Evolutionary conservation across 257 asterid genomes (phyloP), one percentile per base, ranked within the genome.

Genomic region (Penstemon davidsonii): DNA sequence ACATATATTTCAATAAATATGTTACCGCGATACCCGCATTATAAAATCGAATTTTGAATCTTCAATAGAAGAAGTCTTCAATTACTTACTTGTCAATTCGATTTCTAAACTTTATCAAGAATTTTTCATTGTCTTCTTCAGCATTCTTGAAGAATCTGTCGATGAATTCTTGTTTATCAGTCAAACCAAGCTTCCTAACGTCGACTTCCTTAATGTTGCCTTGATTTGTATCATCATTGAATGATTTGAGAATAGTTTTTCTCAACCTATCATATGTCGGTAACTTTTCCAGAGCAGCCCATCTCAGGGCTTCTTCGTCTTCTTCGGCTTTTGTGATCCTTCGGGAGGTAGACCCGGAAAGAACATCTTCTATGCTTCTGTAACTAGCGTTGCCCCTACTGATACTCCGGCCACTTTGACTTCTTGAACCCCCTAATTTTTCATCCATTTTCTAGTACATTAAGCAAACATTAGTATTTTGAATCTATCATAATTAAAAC

Each of bases 231-330:
- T 64, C 47, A 25, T 82, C 81, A 59, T 60, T 42, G 53, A 53
- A 75, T 3, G 84, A 76, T 67, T 78, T 86, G 5, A 92, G 66
- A 0, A 92, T 85, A 0, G 95, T 87, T 53, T 79, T 88, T 51
- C 96, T 70, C 71, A 92, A 64, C 41, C 98, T 66, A 18, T 92
- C 93, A 43, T 87, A 89, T 0, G 98, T 92, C 0, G 98, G 97
- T 3, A 92, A 71, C 78, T 85, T 92, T 62, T 92, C 98, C 8
- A 92, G 47, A 15, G 97, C 97, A 2, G 97, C 97, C 98, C 97
- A 92, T 55, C 82, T 59, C 13, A 92, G 77, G 6, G 96, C 93
- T 49, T 88, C 98, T 45, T 92, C 98, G 13, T 92, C 98, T 8
- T 86, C 97, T 54, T 76, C 89, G 0, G 78, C 94, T 1, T 82